Evolutionary conservation across 768 basidiomycete genomes (phyloP).

Genomic region (Xerocomus potaroensis): DNA sequence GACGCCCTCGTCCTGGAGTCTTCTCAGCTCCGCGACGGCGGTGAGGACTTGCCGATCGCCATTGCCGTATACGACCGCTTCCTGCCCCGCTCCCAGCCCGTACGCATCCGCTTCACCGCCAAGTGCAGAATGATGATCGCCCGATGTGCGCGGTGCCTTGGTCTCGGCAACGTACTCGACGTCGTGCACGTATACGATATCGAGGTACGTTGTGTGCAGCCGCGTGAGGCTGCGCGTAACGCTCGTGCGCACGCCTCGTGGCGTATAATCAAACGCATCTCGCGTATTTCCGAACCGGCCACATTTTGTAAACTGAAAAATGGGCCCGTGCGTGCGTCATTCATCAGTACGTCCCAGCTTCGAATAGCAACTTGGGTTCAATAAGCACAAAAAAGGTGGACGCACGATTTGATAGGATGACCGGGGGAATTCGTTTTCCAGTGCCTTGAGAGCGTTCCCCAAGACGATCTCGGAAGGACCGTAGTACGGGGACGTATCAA

Average conservation of each 20-base stretch:
- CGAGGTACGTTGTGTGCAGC: conserved; percentile 72
- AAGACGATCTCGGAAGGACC: conserved; percentile 75
- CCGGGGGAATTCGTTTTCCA: conserved; percentile 71
- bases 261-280: conserved; percentile 70
- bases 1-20: conserved; percentile 68
- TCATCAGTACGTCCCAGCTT: no score
- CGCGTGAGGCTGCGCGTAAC: conserved; percentile 64
- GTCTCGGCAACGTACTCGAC: conserved; percentile 68
- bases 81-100: conserved; percentile 58
- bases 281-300: conserved; percentile 61
- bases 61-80: conserved; percentile 53
- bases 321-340: not conserved
- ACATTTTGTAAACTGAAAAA: conserved; percentile 79
- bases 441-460: conserved; percentile 56
- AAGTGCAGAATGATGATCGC: conserved; percentile 56
- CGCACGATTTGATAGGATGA: conserved; percentile 68
- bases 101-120: conserved; percentile 51
- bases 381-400: not conserved
- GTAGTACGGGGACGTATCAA: conserved; percentile 83
- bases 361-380: no score
- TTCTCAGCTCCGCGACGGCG: conserved; percentile 61
- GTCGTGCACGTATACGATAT: conserved; percentile 80
- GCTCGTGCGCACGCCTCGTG: conserved; percentile 58
- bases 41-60: conserved; percentile 72
- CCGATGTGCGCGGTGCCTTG: conserved; percentile 45